Percentiles rank a stretch among this genome's conserved stretches.
These are phyloP conservation scores for Thermothielavioides terrestris DNA, from an alignment of 495 filamentous ascomycete species.

Conservation along the genomic window DNA sequence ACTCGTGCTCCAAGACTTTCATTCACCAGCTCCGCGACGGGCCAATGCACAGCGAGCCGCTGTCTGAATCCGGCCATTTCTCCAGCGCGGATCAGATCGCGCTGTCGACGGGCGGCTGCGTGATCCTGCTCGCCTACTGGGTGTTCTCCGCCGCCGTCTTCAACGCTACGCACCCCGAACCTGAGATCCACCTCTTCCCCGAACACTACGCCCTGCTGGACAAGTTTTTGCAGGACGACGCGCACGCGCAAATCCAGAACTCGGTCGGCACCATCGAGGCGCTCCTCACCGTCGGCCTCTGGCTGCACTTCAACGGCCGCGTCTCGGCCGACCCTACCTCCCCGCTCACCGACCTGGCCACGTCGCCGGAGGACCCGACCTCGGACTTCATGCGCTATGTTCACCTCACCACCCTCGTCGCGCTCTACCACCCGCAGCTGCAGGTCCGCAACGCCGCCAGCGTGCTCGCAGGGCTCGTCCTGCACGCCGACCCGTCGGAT, in stretches of 20 bases:
- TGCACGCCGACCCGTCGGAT: conserved; percentile 70
- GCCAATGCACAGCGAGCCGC: conserved; percentile 24
- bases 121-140: conserved; percentile 54
- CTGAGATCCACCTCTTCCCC: conserved; percentile 53
- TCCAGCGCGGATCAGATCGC: conserved; percentile 54
- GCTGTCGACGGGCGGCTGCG: conserved; percentile 61
- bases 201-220: conserved; percentile 51
- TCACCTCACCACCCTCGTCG: conserved; percentile 55
- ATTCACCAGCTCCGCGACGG: conserved; percentile 25
- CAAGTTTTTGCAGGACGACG: conserved; percentile 48
- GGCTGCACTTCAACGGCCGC: conserved; percentile 34
- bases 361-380: conserved; percentile 15
- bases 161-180: conserved; percentile 35
- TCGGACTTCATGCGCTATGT: conserved; percentile 46
- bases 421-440: conserved; percentile 59
- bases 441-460: conserved; percentile 65
- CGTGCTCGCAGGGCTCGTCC: conserved; percentile 57
- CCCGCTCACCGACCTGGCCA: conserved; percentile 7
- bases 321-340: conserved; percentile 18
- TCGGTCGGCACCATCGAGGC: conserved; percentile 39
- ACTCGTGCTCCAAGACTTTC: conserved; percentile 24
- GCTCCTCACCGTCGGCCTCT: conserved; percentile 43
- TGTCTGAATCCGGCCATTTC: conserved; percentile 34
- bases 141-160: conserved; percentile 48
- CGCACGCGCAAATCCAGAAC: conserved; percentile 26